phyloP scores from a whole-genome alignment of 75 land plant genomes.

The Ceratopteris richardii region DNA sequence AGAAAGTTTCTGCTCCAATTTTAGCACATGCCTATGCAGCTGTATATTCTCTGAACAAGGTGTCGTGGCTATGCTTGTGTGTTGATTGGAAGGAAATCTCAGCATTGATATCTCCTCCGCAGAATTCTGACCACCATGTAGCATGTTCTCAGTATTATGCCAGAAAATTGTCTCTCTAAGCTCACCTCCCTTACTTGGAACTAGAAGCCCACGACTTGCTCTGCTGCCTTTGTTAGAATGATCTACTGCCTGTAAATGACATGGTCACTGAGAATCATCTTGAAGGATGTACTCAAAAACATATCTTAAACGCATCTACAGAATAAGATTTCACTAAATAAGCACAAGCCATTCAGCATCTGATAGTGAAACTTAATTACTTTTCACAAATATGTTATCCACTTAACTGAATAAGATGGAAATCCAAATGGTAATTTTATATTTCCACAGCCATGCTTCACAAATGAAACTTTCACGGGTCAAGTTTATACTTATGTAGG shows the following conservation, averaged over 20 bases:
- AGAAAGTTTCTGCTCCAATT: slow-evolving; percentile 38
- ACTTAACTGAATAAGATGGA: too few relatives aligned
- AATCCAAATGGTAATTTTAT: too few relatives aligned
- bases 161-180: slow-evolving; percentile 20
- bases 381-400: too few relatives aligned
- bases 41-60: slow-evolving; percentile 29
- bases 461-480: too few relatives aligned
- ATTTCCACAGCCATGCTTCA: too few relatives aligned
- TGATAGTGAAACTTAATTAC: too few relatives aligned
- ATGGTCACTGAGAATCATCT: too few relatives aligned
- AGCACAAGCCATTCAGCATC: too few relatives aligned
- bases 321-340: too few relatives aligned
- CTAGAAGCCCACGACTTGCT: not conserved
- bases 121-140: slow-evolving; percentile 6
- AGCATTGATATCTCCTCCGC: slow-evolving; percentile 13
- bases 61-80: slow-evolving; percentile 13
- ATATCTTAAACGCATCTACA: too few relatives aligned
- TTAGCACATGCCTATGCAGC: slow-evolving; percentile 48
- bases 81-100: slow-evolving; percentile 20
- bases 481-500: too few relatives aligned
- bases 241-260: not conserved
- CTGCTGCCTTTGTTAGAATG: not conserved
- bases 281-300: too few relatives aligned
- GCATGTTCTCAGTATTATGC: slow-evolving; percentile 31
- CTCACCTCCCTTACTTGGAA: slow-evolving; percentile 4